These are phyloP conservation scores for Lactarius hengduanensis DNA, from an alignment of 768 basidiomycete species.

Conservation along the genomic window DNA sequence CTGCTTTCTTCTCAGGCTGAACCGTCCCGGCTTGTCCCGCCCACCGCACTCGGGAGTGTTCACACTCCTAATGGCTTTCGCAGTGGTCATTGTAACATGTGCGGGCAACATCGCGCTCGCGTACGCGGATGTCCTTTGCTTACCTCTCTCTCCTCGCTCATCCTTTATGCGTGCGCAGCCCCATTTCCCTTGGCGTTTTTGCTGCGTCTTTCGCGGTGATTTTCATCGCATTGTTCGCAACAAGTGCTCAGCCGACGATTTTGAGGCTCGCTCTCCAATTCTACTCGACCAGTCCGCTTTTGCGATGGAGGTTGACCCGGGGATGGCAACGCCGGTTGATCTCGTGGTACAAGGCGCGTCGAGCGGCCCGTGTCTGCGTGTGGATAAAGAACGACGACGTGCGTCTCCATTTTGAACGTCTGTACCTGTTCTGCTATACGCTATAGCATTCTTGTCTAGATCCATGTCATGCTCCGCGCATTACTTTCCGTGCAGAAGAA, in stretches of 20 bases:
- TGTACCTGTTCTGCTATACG: background rate
- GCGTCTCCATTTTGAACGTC: background rate
- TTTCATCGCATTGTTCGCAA: conserved; percentile 13
- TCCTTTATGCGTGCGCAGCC: conserved; percentile 8
- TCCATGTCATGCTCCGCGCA: conserved; percentile 27
- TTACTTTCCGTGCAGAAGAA: conserved; percentile 27
- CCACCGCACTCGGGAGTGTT: conserved; percentile 22
- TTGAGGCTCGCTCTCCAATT: conserved; percentile 13
- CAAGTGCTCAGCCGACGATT: conserved; percentile 23
- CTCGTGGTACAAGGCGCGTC: conserved; percentile 21
- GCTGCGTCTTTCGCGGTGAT: conserved; percentile 21
- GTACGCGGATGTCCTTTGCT: conserved; percentile 9
- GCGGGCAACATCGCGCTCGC: conserved; percentile 25
- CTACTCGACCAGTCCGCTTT: conserved; percentile 19
- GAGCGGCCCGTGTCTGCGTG: conserved; percentile 25
- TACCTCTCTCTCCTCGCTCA: background rate
- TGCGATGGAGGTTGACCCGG: conserved; percentile 9
- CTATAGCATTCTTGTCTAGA: conserved; percentile 7
- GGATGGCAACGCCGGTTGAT: conserved; percentile 17
- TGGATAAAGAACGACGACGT: conserved; percentile 30
- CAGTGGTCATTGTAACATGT: conserved; percentile 22
- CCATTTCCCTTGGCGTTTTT: conserved; percentile 25
- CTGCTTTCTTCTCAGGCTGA: conserved; percentile 25
- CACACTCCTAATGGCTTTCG: conserved; percentile 23
- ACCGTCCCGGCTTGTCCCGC: conserved; percentile 25